Evolutionary conservation across 495 filamentous ascomycete species (phyloP).

Genomic region (Extremus antarcticus): DNA sequence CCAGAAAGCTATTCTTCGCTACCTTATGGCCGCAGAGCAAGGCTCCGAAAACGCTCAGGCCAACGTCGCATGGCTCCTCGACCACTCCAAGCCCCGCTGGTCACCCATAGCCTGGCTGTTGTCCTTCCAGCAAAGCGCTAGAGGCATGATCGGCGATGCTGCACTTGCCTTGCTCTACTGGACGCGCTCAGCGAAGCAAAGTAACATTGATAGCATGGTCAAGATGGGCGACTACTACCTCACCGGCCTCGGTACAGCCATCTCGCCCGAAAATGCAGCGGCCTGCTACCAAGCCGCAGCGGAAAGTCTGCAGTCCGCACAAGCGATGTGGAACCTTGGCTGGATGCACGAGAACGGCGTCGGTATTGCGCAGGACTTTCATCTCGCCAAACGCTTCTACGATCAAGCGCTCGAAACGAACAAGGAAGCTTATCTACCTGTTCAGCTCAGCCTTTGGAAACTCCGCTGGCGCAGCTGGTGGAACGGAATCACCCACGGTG

Average conservation of each 20-base stretch:
- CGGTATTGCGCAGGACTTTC: slow-evolving; percentile 88
- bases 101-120: slow-evolving; percentile 36
- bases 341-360: slow-evolving; percentile 99
- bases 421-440: slow-evolving; percentile 82
- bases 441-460: slow-evolving; percentile 78
- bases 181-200: slow-evolving; percentile 89
- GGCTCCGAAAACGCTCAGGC: slow-evolving; percentile 88
- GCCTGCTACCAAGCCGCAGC: slow-evolving; percentile 86
- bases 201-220: slow-evolving; percentile 84
- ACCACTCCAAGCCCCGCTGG: slow-evolving; percentile 55
- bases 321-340: slow-evolving; percentile 92
- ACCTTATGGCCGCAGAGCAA: slow-evolving; percentile 91
- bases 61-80: slow-evolving; percentile 87
- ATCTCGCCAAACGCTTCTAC: slow-evolving; percentile 93
- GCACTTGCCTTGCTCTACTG: slow-evolving; percentile 82
- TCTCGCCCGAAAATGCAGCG: slow-evolving; percentile 64
- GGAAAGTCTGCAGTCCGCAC: slow-evolving; percentile 80
- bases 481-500: slow-evolving; percentile 84
- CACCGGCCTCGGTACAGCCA: slow-evolving; percentile 58
- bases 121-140: slow-evolving; percentile 19
- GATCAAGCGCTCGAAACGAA: slow-evolving; percentile 87
- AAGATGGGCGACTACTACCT: slow-evolving; percentile 99
- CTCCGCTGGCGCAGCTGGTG: slow-evolving; percentile 74
- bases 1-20: slow-evolving; percentile 73
- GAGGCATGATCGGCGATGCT: slow-evolving; percentile 39